A percentile compares a stretch with the other conserved stretches of the same genome.
phyloP scores from a whole-genome alignment of 371 early-diverging fungal species.

The Sporodiniella umbellata region DNA sequence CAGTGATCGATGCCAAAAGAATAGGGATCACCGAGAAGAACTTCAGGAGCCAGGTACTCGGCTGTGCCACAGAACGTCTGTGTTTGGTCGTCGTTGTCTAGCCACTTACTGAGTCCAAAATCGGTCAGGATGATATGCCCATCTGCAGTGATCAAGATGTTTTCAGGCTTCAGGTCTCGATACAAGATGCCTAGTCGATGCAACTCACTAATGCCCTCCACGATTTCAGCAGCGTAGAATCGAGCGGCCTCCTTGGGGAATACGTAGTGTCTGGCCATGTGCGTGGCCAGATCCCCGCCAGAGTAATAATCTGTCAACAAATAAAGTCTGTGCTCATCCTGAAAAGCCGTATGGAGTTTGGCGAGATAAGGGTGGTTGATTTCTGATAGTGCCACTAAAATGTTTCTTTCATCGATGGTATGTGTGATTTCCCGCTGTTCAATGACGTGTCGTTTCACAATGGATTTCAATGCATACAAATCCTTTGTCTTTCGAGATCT shows the following conservation, averaged over 20 bases:
- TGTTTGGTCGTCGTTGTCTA: slow-evolving; percentile 47
- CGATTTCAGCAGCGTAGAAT: slow-evolving; percentile 87
- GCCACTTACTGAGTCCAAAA: slow-evolving; percentile 85
- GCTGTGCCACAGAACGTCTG: slow-evolving; percentile 96
- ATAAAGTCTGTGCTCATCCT: slow-evolving; percentile 87
- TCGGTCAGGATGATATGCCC: slow-evolving; percentile 91
- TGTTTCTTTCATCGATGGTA: slow-evolving; percentile 45
- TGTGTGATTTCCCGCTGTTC: slow-evolving; percentile 88
- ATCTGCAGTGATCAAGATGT: slow-evolving; percentile 73
- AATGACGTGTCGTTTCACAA: slow-evolving; percentile 91
- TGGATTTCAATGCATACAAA: slow-evolving; percentile 92
- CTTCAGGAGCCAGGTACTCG: slow-evolving; percentile 91
- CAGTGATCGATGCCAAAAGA: slow-evolving; percentile 94
- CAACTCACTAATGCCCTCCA: slow-evolving; percentile 83
- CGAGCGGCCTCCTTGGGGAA: slow-evolving; percentile 44
- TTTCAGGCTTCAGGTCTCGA: slow-evolving; percentile 88
- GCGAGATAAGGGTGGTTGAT: slow-evolving; percentile 89
- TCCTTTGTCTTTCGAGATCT: slow-evolving; percentile 49
- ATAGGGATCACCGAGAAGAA: slow-evolving; percentile 76
- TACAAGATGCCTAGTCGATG: slow-evolving; percentile 90
- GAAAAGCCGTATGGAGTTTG: slow-evolving; percentile 90
- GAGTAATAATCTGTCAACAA: slow-evolving; percentile 96
- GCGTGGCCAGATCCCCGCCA: slow-evolving; percentile 78
- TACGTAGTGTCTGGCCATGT: slow-evolving; percentile 44
- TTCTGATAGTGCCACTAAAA: slow-evolving; percentile 43